A percentile compares a stretch with the other conserved stretches of the same genome.
These are phyloP conservation scores for Podospora comata DNA, from an alignment of 495 filamentous ascomycete genomes.

Conservation along the genomic window DNA sequence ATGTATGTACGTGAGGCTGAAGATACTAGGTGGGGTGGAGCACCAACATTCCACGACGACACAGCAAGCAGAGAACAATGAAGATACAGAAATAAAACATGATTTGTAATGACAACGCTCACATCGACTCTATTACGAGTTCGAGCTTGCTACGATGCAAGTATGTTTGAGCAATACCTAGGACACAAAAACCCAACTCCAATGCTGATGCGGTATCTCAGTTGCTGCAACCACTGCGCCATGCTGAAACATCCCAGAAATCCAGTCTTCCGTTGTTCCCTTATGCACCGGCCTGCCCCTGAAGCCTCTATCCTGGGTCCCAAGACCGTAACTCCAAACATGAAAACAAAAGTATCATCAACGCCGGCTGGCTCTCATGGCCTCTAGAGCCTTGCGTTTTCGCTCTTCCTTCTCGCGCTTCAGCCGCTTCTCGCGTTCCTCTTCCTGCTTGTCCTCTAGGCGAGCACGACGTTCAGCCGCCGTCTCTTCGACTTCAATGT, in stretches of 20 bases:
- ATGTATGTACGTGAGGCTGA: background rate
- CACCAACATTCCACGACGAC: background rate
- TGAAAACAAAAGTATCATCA: background rate
- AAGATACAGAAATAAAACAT: background rate
- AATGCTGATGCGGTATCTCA: constrained; percentile 28
- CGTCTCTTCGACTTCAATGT: constrained; percentile 59
- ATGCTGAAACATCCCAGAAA: constrained; percentile 11
- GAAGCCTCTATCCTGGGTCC: constrained; percentile 9
- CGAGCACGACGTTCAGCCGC: constrained; percentile 45
- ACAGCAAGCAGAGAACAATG: background rate
- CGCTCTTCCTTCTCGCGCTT: constrained; percentile 48
- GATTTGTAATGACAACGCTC: background rate
- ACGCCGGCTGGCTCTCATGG: constrained; percentile 17
- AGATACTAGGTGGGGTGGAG: background rate
- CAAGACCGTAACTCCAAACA: constrained; percentile 3
- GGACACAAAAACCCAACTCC: constrained; percentile 14
- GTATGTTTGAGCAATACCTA: background rate
- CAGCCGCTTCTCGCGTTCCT: constrained; percentile 42
- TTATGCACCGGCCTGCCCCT: constrained; percentile 4
- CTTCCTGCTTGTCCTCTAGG: constrained; percentile 51
- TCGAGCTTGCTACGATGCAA: background rate
- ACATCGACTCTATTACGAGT: background rate
- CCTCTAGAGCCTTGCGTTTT: constrained; percentile 29
- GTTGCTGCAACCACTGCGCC: constrained; percentile 1
- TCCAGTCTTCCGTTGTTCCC: background rate